Evolutionary conservation across 1,284 basidiomycete species (phyloP).

Genomic region (Apiotrichum sp.): DNA sequence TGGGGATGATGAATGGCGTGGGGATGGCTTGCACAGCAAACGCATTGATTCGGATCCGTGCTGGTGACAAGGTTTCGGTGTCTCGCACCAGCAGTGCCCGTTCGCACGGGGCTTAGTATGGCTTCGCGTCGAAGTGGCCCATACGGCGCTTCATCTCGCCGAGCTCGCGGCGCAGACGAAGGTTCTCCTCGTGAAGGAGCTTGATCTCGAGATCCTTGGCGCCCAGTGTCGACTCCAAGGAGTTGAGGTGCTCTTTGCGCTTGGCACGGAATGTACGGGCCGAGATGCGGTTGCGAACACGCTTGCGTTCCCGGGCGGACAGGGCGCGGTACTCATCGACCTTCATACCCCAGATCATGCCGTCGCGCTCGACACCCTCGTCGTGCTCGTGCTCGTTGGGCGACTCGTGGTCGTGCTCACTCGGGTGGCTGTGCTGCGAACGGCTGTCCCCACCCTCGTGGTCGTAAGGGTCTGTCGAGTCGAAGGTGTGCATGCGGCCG

Average conservation of each 20-base stretch:
- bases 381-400: constrained; percentile 35
- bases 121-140: constrained; percentile 28
- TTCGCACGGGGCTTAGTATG: constrained; percentile 3
- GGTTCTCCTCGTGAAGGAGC: constrained; percentile 37
- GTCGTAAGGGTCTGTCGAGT: constrained; percentile 27
- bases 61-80: no score
- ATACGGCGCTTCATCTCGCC: constrained; percentile 32
- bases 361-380: constrained; percentile 46
- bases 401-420: constrained; percentile 1
- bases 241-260: constrained; percentile 43
- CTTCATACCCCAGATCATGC: constrained; percentile 49
- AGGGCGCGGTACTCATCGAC: constrained; percentile 44
- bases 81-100: no score
- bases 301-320: constrained; percentile 43
- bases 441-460: constrained; percentile 14
- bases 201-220: constrained; percentile 41
- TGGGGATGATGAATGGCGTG: no score
- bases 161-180: constrained; percentile 35
- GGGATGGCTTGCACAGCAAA: no score
- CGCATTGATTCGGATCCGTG: no score
- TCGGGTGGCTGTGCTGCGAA: constrained; percentile 9
- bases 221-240: constrained; percentile 36
- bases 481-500: constrained; percentile 19
- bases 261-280: constrained; percentile 47
- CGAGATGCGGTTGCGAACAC: constrained; percentile 45